Evolutionary conservation across 2,329 filamentous ascomycete species (phyloP), one percentile per base, ranked within the genome.

Genomic region (Trichoderma guizhouense): DNA sequence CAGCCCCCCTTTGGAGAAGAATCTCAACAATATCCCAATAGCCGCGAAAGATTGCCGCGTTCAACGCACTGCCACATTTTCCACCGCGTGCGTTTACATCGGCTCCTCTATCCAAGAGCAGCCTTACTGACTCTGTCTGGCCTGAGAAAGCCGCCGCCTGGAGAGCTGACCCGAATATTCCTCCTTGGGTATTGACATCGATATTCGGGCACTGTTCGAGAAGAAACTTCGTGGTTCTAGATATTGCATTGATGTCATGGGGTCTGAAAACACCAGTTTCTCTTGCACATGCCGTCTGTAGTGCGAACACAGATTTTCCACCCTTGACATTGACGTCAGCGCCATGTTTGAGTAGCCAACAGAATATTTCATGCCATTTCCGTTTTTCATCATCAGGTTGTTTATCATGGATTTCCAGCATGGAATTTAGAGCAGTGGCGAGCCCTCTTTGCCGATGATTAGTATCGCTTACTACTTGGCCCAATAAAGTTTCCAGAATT

Each of bases 261-360:
- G n/a, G n/a, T n/a, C n/a, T n/a, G n/a, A n/a, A n/a, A n/a, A n/a
- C n/a, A n/a, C n/a, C n/a, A n/a, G n/a, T n/a, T n/a, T n/a, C 28
- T 28, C 21, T 5, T 7, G n/a, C 24, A 51, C 69, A 71, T 21
- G 74, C 74, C 26, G 71, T 62, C 55, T 72, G 71, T 6, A 76
- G 75, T n/a, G 73, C 5, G 9, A 24, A 53, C 9, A 71, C 72
- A 55, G 60, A 73, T n/a, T 43, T 24, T 0, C 67, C 71, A 7
- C 9, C 28, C n/a, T 32, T 30, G 21, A 51, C 26, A 24, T 67
- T 47, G 9, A 61, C 39, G 15, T 66, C 12, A 3, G 67, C 71
- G n/a, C 67, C 71, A 6, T 28, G 24, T 9, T 71, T 28, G 3
- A 74, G 63, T 1, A 72, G 71, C 18, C 69, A 58, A 7, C 5